phyloP scores from a whole-genome alignment of 2,329 filamentous ascomycete species.

The Tolypocladium ovalisporum region DNA sequence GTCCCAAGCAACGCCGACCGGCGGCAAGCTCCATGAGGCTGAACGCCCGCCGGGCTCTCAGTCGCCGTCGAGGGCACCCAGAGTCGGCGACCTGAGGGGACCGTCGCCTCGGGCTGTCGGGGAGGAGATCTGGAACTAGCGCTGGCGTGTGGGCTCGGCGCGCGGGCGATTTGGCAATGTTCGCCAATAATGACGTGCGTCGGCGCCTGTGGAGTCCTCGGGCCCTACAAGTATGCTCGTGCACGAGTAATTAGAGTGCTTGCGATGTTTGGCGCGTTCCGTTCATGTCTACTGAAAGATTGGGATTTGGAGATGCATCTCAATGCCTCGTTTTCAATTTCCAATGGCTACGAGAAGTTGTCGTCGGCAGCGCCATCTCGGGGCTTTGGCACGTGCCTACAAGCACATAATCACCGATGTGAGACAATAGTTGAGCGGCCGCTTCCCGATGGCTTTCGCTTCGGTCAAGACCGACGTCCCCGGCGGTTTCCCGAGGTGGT shows the following conservation, averaged over 20 bases:
- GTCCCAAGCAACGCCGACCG: neutral
- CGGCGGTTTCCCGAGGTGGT: too few species aligned
- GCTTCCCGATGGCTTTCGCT: neutral
- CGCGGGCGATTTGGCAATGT: constrained; percentile 1
- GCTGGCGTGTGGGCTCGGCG: neutral
- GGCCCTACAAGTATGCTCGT: too few species aligned
- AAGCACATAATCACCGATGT: neutral
- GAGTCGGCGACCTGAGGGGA: neutral
- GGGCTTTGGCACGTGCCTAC: neutral
- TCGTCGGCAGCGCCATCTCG: neutral
- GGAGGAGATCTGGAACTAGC: neutral
- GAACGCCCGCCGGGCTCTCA: too few species aligned
- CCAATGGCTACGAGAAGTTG: neutral
- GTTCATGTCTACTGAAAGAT: neutral
- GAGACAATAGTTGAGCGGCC: neutral
- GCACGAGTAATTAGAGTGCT: too few species aligned
- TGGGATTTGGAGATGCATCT: neutral
- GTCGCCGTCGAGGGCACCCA: neutral
- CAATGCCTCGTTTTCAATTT: neutral
- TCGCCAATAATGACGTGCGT: constrained; percentile 2
- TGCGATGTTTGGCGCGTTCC: neutral
- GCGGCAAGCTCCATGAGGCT: neutral
- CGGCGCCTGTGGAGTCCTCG: neutral
- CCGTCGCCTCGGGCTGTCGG: neutral
- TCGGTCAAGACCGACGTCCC: neutral